phyloP scores from a whole-genome alignment of 768 basidiomycete genomes.

The Lactifluus piperatus region DNA sequence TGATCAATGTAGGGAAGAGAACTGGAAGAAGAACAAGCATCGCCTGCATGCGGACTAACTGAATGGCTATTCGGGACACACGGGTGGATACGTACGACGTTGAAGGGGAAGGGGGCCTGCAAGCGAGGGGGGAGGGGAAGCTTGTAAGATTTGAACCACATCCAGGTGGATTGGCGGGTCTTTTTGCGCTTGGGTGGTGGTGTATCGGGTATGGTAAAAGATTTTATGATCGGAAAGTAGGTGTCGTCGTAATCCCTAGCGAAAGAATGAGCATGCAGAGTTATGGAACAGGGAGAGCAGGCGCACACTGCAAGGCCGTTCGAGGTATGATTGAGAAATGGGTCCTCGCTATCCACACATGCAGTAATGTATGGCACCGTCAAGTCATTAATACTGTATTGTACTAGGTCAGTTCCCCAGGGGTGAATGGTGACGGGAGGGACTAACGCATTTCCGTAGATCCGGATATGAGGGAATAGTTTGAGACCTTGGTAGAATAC shows the following conservation, averaged over 20 bases:
- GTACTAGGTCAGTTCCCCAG: not conserved
- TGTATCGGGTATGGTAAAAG: slow-evolving; percentile 5
- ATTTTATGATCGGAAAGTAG: slow-evolving; percentile 17
- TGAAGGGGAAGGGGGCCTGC: slow-evolving; percentile 47
- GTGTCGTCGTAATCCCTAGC: slow-evolving; percentile 13
- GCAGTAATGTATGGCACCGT: slow-evolving; percentile 82
- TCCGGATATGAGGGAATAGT: slow-evolving; percentile 55
- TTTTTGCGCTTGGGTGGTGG: slow-evolving; percentile 8
- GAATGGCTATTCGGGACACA: not conserved
- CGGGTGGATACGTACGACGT: slow-evolving; percentile 42
- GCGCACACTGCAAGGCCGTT: slow-evolving; percentile 59
- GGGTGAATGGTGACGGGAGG: not conserved
- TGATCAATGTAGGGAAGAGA: slow-evolving; percentile 50
- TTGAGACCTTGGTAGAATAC: slow-evolving; percentile 69
- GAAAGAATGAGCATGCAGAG: not conserved
- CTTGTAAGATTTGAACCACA: slow-evolving; percentile 14
- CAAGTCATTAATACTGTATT: slow-evolving; percentile 51
- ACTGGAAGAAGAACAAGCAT: slow-evolving; percentile 52
- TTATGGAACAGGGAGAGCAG: not conserved
- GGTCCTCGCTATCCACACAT: slow-evolving; percentile 59
- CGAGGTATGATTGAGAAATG: slow-evolving; percentile 45
- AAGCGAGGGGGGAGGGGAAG: slow-evolving; percentile 10
- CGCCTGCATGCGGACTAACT: slow-evolving; percentile 29
- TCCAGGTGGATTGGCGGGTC: not conserved
- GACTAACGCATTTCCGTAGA: slow-evolving; percentile 76